Percentiles rank a stretch among this genome's conserved stretches.
Evolutionary conservation across 2,329 filamentous ascomycete genomes (phyloP).

Genomic region (Fusarium clavum): DNA sequence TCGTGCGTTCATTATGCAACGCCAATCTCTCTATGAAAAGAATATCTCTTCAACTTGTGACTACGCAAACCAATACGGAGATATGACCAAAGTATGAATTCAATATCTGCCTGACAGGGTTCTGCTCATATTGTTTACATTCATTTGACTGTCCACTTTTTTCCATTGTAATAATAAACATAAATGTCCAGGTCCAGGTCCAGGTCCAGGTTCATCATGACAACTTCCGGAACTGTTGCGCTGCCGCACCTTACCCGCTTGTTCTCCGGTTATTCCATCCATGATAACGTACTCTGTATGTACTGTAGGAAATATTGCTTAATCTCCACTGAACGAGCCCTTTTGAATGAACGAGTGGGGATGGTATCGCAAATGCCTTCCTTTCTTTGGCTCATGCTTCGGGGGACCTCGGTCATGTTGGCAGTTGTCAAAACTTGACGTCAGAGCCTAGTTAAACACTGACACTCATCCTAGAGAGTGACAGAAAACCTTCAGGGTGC

Average conservation of each 20-base stretch:
- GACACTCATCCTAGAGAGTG: neutral
- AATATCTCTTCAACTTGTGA: neutral
- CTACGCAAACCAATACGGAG: conserved; percentile 4
- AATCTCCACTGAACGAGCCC: conserved; percentile 22
- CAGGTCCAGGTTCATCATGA: conserved; percentile 27
- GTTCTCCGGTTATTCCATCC: conserved; percentile 15
- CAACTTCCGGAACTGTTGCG: conserved; percentile 23
- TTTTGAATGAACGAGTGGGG: conserved; percentile 25
- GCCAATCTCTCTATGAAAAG: neutral
- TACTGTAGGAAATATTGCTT: neutral
- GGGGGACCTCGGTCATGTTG: conserved; percentile 42
- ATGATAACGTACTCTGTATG: conserved; percentile 7
- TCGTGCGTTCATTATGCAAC: conserved; percentile 4
- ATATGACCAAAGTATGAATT: conserved; percentile 1
- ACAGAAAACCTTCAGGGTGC: neutral
- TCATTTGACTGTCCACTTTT: neutral
- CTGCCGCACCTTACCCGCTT: conserved; percentile 6
- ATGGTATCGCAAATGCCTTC: neutral
- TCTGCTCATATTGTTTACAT: conserved; percentile 3
- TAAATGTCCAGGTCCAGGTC: neutral
- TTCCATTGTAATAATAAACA: no score
- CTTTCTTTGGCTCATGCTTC: conserved; percentile 34
- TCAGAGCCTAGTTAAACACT: conserved; percentile 38
- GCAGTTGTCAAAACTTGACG: conserved; percentile 39
- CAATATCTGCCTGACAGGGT: conserved; percentile 4